Percentiles rank a stretch among this genome's conserved stretches.
Evolutionary conservation across 495 filamentous ascomycete species (phyloP).

Genomic region (Lepraria neglecta): DNA sequence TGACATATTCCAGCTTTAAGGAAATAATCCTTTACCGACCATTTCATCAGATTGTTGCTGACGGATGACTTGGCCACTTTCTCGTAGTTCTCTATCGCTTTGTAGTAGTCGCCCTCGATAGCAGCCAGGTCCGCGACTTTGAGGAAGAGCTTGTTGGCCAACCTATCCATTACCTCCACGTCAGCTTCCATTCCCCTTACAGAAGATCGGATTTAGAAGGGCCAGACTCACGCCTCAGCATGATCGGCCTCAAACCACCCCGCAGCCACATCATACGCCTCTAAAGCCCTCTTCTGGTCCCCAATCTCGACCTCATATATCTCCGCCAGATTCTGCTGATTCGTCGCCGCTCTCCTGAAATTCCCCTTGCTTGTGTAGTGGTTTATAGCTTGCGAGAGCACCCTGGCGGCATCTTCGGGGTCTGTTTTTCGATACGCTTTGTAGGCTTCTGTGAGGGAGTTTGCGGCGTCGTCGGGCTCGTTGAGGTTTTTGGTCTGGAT

Average conservation of each 20-base stretch:
- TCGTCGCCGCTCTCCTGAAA: constrained; percentile 77
- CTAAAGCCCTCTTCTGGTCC: constrained; percentile 40
- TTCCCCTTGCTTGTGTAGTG: constrained; percentile 81
- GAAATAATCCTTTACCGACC: constrained; percentile 88
- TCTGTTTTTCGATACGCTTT: constrained; percentile 78
- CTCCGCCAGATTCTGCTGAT: constrained; percentile 80
- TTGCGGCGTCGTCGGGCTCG: constrained; percentile 84
- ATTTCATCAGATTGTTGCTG: constrained; percentile 79
- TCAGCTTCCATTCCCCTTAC: not conserved
- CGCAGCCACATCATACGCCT: constrained; percentile 59
- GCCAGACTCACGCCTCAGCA: constrained; percentile 63
- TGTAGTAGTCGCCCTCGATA: constrained; percentile 71
- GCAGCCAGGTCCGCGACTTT: constrained; percentile 85
- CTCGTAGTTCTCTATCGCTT: constrained; percentile 74
- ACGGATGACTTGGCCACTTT: constrained; percentile 65
- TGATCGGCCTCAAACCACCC: constrained; percentile 83
- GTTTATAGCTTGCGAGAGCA: constrained; percentile 64
- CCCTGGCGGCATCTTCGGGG: constrained; percentile 70
- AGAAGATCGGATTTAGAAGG: not conserved
- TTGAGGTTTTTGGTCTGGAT: constrained; percentile 71
- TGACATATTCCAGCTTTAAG: constrained; percentile 84
- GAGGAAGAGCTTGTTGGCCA: constrained; percentile 84
- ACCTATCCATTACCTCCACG: constrained; percentile 35
- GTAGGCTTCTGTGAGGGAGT: constrained; percentile 69
- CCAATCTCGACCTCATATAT: constrained; percentile 72